A percentile compares a stretch with the other conserved stretches of the same genome.
Conservation (phyloP, 2,329 filamentous ascomycete genomes). For the Penicillium sp. region DNA sequence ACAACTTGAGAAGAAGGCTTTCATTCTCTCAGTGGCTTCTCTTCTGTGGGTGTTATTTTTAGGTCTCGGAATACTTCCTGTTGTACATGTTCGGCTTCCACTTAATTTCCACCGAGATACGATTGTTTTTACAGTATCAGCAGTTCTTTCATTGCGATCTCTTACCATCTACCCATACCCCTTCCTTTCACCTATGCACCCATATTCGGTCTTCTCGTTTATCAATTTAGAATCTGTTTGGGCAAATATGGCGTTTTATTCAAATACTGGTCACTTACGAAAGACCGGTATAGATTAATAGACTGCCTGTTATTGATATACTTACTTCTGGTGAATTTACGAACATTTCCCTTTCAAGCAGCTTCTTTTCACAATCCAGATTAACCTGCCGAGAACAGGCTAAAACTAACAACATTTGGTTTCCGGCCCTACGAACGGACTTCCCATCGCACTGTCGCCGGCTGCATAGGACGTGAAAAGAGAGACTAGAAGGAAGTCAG, state of each 20-base stretch:
- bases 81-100: neutral
- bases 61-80: neutral
- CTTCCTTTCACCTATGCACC: neutral
- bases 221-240: neutral
- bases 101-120: neutral
- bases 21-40: neutral
- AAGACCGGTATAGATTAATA: neutral
- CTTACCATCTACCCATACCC: neutral
- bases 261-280: neutral
- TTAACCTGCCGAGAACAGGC: too few relatives aligned
- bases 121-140: neutral
- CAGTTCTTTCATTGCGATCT: neutral
- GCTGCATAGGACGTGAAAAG: conserved; percentile 27
- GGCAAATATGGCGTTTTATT: neutral
- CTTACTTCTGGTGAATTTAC: neutral
- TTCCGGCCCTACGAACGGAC: neutral
- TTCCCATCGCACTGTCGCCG: conserved; percentile 26
- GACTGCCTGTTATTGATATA: neutral
- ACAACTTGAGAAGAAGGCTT: neutral
- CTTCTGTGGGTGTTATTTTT: neutral
- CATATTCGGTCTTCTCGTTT: neutral
- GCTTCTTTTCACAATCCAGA: neutral
- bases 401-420: neutral
- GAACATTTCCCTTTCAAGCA: neutral
- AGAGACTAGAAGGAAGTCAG: conserved; percentile 19